Conservation (phyloP, 2,329 filamentous ascomycete genomes). For the Sporothrix globosa region DNA sequence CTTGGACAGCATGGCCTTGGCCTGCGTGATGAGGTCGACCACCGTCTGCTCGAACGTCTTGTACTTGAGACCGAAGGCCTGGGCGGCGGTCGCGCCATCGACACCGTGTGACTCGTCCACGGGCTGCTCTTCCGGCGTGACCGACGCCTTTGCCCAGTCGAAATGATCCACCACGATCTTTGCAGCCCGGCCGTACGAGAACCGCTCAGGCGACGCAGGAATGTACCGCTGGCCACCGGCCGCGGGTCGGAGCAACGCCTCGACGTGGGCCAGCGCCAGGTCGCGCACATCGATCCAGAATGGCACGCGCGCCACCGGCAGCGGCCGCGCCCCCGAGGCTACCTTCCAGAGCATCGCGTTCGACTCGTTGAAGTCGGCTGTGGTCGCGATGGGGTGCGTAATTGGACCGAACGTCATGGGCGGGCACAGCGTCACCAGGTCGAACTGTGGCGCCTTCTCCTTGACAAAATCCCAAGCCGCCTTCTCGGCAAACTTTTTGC, state of each 20-base stretch:
- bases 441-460: constrained; percentile 49
- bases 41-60: constrained; percentile 32
- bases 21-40: constrained; percentile 28
- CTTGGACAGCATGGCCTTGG: not conserved
- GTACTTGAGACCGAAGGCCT: constrained; percentile 29
- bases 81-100: constrained; percentile 30
- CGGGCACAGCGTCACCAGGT: constrained; percentile 45
- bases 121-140: constrained; percentile 23
- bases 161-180: constrained; percentile 50
- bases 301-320: constrained; percentile 30
- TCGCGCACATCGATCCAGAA: constrained; percentile 34
- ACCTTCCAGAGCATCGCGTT: constrained; percentile 34
- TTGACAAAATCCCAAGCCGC: constrained; percentile 58
- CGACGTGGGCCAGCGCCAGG: constrained; percentile 26
- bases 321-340: constrained; percentile 35
- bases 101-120: constrained; percentile 32
- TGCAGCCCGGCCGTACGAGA: constrained; percentile 51
- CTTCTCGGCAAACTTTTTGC: constrained; percentile 59
- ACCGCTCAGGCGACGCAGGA: constrained; percentile 47
- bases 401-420: constrained; percentile 35
- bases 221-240: constrained; percentile 40
- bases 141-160: constrained; percentile 40
- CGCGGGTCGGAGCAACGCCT: constrained; percentile 25
- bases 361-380: constrained; percentile 33
- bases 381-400: constrained; percentile 14